Conservation (phyloP, 805 yeast species). For the Lipomyces lipofer region DNA sequence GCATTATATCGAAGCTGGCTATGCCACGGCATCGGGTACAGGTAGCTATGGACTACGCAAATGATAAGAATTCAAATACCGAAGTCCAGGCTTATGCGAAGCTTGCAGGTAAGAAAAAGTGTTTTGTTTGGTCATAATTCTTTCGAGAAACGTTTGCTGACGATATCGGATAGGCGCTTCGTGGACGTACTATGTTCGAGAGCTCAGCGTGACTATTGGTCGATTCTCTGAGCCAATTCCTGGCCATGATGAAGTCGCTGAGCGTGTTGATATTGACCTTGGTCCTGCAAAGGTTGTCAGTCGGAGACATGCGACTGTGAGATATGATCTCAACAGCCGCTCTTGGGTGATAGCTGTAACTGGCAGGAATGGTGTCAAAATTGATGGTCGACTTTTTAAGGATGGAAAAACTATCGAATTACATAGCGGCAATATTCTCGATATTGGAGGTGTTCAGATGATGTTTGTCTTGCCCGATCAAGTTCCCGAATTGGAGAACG, state of each 20-base stretch:
- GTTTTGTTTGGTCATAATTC: slow-evolving; percentile 19
- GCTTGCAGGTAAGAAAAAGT: slow-evolving; percentile 92
- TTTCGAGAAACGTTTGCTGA: neutral
- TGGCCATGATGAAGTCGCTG: slow-evolving; percentile 35
- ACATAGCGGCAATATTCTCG: slow-evolving; percentile 85
- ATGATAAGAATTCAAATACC: slow-evolving; percentile 60
- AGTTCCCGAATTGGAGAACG: slow-evolving; percentile 23
- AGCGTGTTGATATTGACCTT: slow-evolving; percentile 72
- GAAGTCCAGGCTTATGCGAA: slow-evolving; percentile 99
- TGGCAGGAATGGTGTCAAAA: slow-evolving; percentile 92
- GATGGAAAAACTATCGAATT: slow-evolving; percentile 50
- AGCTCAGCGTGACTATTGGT: slow-evolving; percentile 76
- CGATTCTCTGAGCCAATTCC: slow-evolving; percentile 58
- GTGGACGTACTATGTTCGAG: slow-evolving; percentile 94
- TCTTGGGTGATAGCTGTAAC: slow-evolving; percentile 81
- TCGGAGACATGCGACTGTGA: slow-evolving; percentile 82
- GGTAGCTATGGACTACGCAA: slow-evolving; percentile 71
- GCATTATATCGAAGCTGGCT: slow-evolving; percentile 61
- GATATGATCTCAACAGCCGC: slow-evolving; percentile 70
- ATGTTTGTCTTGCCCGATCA: slow-evolving; percentile 93
- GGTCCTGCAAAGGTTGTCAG: slow-evolving; percentile 98
- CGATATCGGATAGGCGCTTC: slow-evolving; percentile 40
- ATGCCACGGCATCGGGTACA: slow-evolving; percentile 74
- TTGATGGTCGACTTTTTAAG: slow-evolving; percentile 62
- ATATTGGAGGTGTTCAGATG: slow-evolving; percentile 97